Conservation (phyloP, 23 red algal species). For the Chondrus crispus region DNA sequence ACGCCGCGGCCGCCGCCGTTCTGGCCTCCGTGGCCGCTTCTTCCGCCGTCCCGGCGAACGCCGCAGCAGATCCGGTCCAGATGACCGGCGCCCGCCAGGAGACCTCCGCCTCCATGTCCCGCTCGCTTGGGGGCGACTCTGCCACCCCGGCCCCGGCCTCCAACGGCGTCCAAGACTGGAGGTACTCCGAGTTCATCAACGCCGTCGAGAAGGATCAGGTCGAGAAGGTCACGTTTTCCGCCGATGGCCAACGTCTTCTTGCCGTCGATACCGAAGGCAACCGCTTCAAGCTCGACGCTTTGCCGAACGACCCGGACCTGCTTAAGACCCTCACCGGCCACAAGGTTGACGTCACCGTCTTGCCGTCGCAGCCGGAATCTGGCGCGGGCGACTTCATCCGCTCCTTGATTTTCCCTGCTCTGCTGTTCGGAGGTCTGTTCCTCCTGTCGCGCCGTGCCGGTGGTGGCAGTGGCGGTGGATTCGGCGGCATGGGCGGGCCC, state of each 20-base stretch:
- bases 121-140: background rate
- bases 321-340: conserved; percentile 81
- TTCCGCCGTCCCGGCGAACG: conserved; percentile 1
- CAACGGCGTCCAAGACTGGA: conserved; percentile 61
- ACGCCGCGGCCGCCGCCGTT: conserved; percentile 36
- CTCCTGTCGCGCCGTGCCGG: conserved; percentile 85
- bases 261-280: conserved; percentile 96
- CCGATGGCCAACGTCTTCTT: conserved; percentile 84
- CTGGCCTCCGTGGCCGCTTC: conserved; percentile 8
- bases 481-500: conserved; percentile 78
- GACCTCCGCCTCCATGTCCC: conserved; percentile 6
- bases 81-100: conserved; percentile 55
- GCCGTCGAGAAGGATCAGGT: conserved; percentile 83
- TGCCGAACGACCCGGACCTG: conserved; percentile 93
- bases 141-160: background rate
- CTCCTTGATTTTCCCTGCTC: conserved; percentile 87
- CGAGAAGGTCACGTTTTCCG: conserved; percentile 97
- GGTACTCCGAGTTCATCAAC: conserved; percentile 93
- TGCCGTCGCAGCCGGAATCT: conserved; percentile 84
- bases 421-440: conserved; percentile 96
- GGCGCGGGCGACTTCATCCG: conserved; percentile 86
- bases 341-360: conserved; percentile 97
- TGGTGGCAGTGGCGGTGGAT: conserved; percentile 48
- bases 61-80: conserved; percentile 42
- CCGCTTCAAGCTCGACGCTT: conserved; percentile 89